These are phyloP conservation scores for Aristolochia californica DNA, from an alignment of 164 flowering plant species.

Conservation along the genomic window DNA sequence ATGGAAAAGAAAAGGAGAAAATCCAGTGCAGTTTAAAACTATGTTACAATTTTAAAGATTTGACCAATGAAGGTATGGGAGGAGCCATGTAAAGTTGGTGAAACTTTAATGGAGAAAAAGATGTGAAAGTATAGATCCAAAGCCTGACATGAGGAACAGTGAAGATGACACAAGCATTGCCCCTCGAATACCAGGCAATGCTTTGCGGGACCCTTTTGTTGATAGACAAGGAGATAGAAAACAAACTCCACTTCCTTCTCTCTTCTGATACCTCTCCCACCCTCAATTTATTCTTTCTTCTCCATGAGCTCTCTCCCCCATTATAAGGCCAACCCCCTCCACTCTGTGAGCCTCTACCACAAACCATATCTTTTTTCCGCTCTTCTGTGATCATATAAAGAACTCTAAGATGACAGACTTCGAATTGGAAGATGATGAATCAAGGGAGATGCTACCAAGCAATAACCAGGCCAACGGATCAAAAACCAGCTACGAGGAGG, in stretches of 20 bases:
- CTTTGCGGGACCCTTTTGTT: slow-evolving; percentile 12
- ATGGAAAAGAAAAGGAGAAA: background rate
- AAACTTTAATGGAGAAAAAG: slow-evolving; percentile 4
- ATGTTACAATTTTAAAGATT: background rate
- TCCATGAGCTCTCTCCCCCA: slow-evolving; percentile 11
- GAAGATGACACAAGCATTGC: slow-evolving; percentile 33
- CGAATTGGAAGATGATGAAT: slow-evolving; percentile 15
- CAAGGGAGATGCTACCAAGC: slow-evolving; percentile 1
- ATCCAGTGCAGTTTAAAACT: background rate
- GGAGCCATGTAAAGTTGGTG: slow-evolving; percentile 15
- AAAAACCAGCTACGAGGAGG: slow-evolving; percentile 5
- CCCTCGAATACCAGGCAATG: slow-evolving; percentile 25
- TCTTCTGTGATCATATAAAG: background rate
- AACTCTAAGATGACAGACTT: slow-evolving; percentile 13
- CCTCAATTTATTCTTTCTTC: slow-evolving; percentile 15
- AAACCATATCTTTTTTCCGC: background rate
- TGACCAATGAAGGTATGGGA: slow-evolving; percentile 13
- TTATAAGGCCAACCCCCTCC: slow-evolving; percentile 17
- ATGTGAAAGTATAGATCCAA: slow-evolving; percentile 12
- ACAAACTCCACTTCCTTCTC: slow-evolving; percentile 17
- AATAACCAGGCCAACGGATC: slow-evolving; percentile 11
- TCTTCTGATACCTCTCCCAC: slow-evolving; percentile 11
- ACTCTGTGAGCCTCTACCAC: slow-evolving; percentile 11
- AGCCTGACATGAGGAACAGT: slow-evolving; percentile 28
- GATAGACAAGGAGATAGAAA: slow-evolving; percentile 20